Conservation (phyloP, 345 rosid genomes). For the Reutealis trisperma region DNA sequence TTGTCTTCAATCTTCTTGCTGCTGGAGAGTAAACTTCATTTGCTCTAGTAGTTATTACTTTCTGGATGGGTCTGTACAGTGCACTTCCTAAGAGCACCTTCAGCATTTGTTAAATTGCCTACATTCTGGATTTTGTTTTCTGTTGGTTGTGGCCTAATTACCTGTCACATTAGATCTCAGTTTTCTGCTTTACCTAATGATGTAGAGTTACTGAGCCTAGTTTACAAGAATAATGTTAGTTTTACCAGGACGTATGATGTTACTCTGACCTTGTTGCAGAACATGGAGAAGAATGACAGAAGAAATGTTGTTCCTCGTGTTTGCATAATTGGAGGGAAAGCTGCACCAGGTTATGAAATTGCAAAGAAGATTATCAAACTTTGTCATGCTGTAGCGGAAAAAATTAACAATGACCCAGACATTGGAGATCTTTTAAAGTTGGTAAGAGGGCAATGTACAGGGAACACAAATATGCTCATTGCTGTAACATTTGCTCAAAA, state of each 20-base stretch:
- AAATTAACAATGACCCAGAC: slow-evolving; percentile 44
- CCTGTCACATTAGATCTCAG: neutral
- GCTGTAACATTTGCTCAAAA: neutral
- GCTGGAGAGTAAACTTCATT: neutral
- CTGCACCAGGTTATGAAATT: slow-evolving; percentile 54
- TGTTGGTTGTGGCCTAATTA: neutral
- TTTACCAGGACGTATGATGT: neutral
- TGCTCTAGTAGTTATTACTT: neutral
- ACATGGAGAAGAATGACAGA: slow-evolving; percentile 43
- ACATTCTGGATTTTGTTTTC: neutral
- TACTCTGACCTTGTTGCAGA: slow-evolving; percentile 24
- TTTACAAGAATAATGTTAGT: neutral
- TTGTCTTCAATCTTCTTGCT: neutral
- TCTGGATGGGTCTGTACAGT: neutral
- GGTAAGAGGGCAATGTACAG: slow-evolving; percentile 25
- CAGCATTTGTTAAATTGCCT: neutral
- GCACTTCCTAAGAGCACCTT: neutral
- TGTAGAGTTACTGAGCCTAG: neutral
- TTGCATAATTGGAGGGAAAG: slow-evolving; percentile 55
- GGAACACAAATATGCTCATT: neutral
- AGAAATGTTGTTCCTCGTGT: slow-evolving; percentile 51
- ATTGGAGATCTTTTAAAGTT: slow-evolving; percentile 49
- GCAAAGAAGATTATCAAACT: slow-evolving; percentile 53
- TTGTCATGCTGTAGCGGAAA: slow-evolving; percentile 48
- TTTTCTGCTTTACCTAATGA: neutral